Base-by-base conservation (phyloP, 1,139 yeast genomes). In the Taiozyma sp. region DNA sequence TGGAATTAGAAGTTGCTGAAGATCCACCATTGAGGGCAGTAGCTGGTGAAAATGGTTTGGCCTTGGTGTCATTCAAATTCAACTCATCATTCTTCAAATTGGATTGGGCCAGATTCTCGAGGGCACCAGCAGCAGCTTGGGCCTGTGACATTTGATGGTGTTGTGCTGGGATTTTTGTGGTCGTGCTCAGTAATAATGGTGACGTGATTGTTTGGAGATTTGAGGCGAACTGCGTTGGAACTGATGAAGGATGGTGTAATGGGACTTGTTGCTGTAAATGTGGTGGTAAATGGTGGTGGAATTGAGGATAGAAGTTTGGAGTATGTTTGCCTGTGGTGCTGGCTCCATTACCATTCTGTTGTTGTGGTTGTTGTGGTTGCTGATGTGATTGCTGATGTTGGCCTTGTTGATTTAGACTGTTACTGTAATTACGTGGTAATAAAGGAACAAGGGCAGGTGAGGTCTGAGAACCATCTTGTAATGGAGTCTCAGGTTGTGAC, bases 181-280 rank as follows among this genome's bases (percentile, higher is more conserved):
- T 61, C 1, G 69, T 61, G n/a, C 67, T 61, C 42, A 83, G 71
- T 52, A 83, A 66, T 50, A 83, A 69, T 0, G 88, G 88, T 13
- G 87, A 81, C 0, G 88, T 83, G 51, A 83, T 82, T 47, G 83
- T 66, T 57, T 79, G 79, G 51, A 82, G 67, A 42, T 83, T 83
- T 0, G 85, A 81, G 35, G 86, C 87, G 71, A 80, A 83, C 61
- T 81, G 87, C 1, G 87, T 78, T 24, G 88, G 88, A 1, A 87
- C 81, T 2, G 86, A 80, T 5, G 81, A 74, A 8, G 88, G 88
- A 62, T 82, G 83, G 63, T 82, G 85, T 45, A 83, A 68, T 13
- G 87, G 85, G 46, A 79, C 65, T 22, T 59, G 63, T 39, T 60
- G 63, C 16, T 53, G 68, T 13, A 57, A 21, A 42, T 58, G 63